Percentiles rank a stretch among this genome's conserved stretches.
Evolutionary conservation across 768 basidiomycete species (phyloP).

Genomic region (Pulveroboletus frians): DNA sequence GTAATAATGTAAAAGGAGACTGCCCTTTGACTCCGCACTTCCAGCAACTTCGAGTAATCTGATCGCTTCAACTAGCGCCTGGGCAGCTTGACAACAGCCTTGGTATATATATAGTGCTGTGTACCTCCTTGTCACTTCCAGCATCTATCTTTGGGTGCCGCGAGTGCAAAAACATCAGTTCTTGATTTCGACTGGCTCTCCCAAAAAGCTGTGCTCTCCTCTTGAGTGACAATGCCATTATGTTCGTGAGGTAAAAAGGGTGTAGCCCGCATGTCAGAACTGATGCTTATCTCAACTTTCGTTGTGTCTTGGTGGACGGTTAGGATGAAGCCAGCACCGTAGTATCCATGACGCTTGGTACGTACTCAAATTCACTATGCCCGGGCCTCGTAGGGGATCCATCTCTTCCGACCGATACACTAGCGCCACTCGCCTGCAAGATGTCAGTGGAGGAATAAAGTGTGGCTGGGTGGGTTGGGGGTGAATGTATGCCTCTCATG

Average conservation of each 20-base stretch:
- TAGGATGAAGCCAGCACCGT: neutral
- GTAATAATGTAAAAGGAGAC: neutral
- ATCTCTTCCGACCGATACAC: too few relatives aligned
- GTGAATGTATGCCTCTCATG: too few relatives aligned
- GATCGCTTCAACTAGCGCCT: constrained; percentile 10
- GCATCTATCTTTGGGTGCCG: constrained; percentile 9
- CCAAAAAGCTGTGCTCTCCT: constrained; percentile 11
- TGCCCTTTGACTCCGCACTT: constrained; percentile 3
- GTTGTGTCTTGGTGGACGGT: neutral
- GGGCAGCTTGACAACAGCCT: constrained; percentile 11
- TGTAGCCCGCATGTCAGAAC: constrained; percentile 10
- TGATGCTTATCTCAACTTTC: constrained; percentile 1
- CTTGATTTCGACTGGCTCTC: constrained; percentile 5
- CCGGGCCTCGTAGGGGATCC: too few relatives aligned
- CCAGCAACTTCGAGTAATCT: neutral
- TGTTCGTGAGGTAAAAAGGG: constrained; percentile 5
- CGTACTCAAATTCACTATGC: neutral
- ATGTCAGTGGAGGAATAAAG: too few relatives aligned
- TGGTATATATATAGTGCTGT: neutral
- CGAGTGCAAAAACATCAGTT: constrained; percentile 3
- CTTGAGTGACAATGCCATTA: constrained; percentile 6
- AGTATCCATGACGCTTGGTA: neutral
- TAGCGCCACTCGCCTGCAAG: too few relatives aligned
- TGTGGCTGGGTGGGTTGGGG: too few relatives aligned
- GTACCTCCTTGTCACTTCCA: constrained; percentile 6